Evolutionary conservation across 2,329 filamentous ascomycete species (phyloP).

Genomic region (Epicoccum sorghinum): DNA sequence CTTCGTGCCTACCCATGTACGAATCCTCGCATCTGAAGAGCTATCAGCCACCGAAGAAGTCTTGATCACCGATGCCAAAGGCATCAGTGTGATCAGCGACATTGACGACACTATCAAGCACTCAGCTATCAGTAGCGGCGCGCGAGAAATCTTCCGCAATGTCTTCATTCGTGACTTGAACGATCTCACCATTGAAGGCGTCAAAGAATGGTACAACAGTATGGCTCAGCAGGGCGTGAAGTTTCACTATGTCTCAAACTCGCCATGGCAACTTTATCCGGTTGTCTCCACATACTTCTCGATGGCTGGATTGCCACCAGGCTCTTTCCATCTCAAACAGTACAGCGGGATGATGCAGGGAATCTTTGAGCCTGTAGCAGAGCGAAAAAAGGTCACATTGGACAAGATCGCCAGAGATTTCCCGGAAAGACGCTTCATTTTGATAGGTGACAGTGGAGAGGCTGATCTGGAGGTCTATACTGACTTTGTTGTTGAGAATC

Average conservation of each 20-base stretch:
- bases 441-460: slow-evolving; percentile 95
- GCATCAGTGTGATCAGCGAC: slow-evolving; percentile 93
- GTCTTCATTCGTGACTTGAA: slow-evolving; percentile 87
- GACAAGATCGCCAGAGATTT: slow-evolving; percentile 89
- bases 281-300: slow-evolving; percentile 86
- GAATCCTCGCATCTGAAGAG: slow-evolving; percentile 83
- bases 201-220: slow-evolving; percentile 84
- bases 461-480: slow-evolving; percentile 97
- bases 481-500: slow-evolving; percentile 84
- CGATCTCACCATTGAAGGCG: slow-evolving; percentile 84
- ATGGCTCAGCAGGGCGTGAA: slow-evolving; percentile 81
- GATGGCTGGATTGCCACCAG: slow-evolving; percentile 77
- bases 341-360: slow-evolving; percentile 97
- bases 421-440: slow-evolving; percentile 83
- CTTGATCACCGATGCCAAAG: slow-evolving; percentile 74
- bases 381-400: slow-evolving; percentile 87
- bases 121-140: slow-evolving; percentile 85
- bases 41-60: slow-evolving; percentile 82
- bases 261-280: slow-evolving; percentile 96
- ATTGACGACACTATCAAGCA: slow-evolving; percentile 98
- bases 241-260: slow-evolving; percentile 98
- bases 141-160: slow-evolving; percentile 94
- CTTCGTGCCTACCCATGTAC: slow-evolving; percentile 88
- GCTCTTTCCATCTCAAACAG: slow-evolving; percentile 93
- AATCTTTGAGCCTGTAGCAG: slow-evolving; percentile 95